These are phyloP conservation scores for Rhodamnia argentea DNA, from an alignment of 345 rosid genomes.

Conservation along the genomic window DNA sequence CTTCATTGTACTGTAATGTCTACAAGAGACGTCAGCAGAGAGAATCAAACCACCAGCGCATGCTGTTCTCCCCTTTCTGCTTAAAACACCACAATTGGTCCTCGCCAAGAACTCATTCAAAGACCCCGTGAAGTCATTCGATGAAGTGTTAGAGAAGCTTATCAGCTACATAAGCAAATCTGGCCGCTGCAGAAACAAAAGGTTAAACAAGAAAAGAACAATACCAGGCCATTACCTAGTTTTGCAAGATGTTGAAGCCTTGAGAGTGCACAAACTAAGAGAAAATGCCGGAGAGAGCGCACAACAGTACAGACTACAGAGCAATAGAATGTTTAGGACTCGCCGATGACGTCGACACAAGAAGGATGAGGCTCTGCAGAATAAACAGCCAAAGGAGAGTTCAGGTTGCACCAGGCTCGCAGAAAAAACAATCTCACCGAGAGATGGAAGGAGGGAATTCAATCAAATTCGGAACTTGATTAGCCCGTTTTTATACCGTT, in stretches of 20 bases:
- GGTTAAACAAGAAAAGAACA: neutral
- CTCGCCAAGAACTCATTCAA: neutral
- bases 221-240: neutral
- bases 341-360: neutral
- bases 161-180: neutral
- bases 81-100: neutral
- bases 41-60: slow-evolving; percentile 62
- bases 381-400: too few species aligned
- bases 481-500: too few species aligned
- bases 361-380: neutral
- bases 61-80: slow-evolving; percentile 21
- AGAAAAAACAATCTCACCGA: too few species aligned
- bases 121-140: neutral
- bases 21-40: slow-evolving; percentile 26
- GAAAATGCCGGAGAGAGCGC: neutral
- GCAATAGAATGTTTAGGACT: neutral
- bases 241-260: neutral
- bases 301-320: neutral
- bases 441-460: too few species aligned
- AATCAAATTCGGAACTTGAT: too few species aligned
- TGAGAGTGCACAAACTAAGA: too few species aligned
- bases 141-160: neutral
- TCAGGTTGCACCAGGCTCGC: too few species aligned
- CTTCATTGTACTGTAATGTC: too few species aligned
- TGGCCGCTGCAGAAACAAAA: neutral